Evolutionary conservation across 768 basidiomycete genomes (phyloP), one percentile per base, ranked within the genome.

Genomic region (Antrodiella citrinella): DNA sequence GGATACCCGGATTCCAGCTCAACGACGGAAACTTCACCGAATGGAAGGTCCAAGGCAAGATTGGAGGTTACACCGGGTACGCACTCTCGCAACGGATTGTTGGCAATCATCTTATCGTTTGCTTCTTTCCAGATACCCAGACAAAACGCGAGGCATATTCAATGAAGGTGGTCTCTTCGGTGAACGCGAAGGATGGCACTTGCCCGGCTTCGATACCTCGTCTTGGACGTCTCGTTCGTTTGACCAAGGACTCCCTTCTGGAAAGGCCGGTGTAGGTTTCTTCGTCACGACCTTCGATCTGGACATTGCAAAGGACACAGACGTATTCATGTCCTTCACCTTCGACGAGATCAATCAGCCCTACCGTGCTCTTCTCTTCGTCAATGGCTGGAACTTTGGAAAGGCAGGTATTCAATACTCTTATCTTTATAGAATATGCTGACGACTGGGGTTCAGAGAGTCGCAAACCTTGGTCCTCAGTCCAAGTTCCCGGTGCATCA

Each of bases 361-460:
- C 20, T 91, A 89, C 58, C 76, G 88, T 13, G 81, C 82, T 2
- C 71, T 80, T 41, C 56, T 91, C 39, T 91, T 86, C 51, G 83
- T 91, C 18, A 91, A 92, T 57, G 90, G 89, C 11, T 92, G 90
- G 90, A 84, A 85, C 78, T 87, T 87, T 78, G 90, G 89, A 7
- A 91, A 90, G 67, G 86, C 80, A 53, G 51, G 74, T 62, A 12
- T 50, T 38, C 24, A 23, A 24, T 10, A 18, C 12, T 26, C 25
- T 21, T 1, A 39, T 9, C 38, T 10, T 26, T 24, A 44, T 26
- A 11, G 2, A 12, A 20, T 43, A 7, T 43, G 30, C n/a, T n/a
- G n/a, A n/a, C n/a, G 35, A 38, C 35, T 38, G 9, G 19, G 47
- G 1, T 25, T 3, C 10, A 26, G 61, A 60, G 67, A 2, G 66